Evolutionary conservation across 1,284 basidiomycete species (phyloP).

Genomic region (Xanthoconium separans): DNA sequence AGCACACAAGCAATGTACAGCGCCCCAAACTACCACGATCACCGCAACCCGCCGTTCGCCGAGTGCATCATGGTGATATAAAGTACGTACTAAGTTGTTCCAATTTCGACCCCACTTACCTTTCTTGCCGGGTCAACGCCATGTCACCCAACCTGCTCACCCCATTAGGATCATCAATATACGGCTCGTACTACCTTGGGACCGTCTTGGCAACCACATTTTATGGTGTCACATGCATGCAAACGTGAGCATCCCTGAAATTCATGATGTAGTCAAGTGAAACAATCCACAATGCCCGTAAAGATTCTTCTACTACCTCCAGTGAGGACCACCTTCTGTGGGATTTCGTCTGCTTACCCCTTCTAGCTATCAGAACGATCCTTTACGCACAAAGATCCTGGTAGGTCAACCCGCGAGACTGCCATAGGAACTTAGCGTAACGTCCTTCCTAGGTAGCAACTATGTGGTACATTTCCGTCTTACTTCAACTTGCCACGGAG

Average conservation of each 20-base stretch:
- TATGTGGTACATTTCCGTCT: background rate
- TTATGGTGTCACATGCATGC: background rate
- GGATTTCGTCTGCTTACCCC: background rate
- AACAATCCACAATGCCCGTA: background rate
- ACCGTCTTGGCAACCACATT: background rate
- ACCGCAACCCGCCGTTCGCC: no score
- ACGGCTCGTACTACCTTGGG: no score
- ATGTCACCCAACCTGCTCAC: no score
- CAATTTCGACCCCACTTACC: background rate
- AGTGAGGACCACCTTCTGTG: background rate
- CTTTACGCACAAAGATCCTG: background rate
- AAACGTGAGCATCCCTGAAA: background rate
- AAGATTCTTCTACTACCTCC: background rate
- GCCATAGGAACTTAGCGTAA: background rate
- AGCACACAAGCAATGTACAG: no score
- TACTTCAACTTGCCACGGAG: background rate
- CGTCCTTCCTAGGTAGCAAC: background rate
- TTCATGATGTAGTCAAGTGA: background rate
- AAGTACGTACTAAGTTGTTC: no score
- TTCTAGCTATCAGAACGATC: background rate
- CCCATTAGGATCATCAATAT: no score
- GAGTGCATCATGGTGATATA: no score
- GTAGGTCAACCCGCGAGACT: background rate
- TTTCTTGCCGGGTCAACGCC: no score
- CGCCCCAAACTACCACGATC: no score